Base-by-base conservation (phyloP, 495 filamentous ascomycete species). In the Neurospora sublineolata region DNA sequence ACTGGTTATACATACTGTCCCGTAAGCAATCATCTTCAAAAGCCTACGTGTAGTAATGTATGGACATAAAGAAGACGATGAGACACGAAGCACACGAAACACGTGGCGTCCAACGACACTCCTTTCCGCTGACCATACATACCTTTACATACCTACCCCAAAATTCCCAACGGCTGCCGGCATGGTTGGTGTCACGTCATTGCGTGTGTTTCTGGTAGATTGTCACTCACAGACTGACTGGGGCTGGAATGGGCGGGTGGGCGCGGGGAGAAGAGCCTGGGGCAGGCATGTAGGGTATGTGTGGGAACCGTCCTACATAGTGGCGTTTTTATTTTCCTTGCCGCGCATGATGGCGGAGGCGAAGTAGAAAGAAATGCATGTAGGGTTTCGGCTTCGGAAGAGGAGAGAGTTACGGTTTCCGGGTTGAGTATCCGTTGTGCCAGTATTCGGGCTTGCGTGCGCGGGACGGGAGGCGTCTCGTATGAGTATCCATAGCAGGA, bases 101-200 rank as follows among this genome's bases (percentile, higher is more conserved):
- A 72, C 71, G 71, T 72, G 71, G 71, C 71, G 71, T 69, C 71
- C 71, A 72, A 72, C 71, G 71, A 69, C 67, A 52, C 71, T 36
- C 12, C 10, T 30, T 30, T 60, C 52, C 23, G 20, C 46, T 30
- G 11, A 58, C 46, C 46, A 58, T 12, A 58, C 46, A 58, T 58
- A 12, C 1, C n/a, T 27, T 1, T 52, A 52, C 9, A 58, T 14
- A 18, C 52, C 20, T 46, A 46, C 42, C 46, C 9, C 20, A 58
- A 27, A 18, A 16, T 7, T 8, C 4, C 46, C 52, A 60, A 60
- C 52, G 52, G 52, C 52, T 60, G 52, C 52, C 23, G 52, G 52
- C 52, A 60, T 60, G 23, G 5, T 60, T 60, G 4, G 52, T 60
- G 52, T 60, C 23, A 60, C 52, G 52, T 16, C 23, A 60, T 60